Evolutionary conservation across 371 early-diverging fungal species (phyloP).

Genomic region (Saksenaea oblongispora): DNA sequence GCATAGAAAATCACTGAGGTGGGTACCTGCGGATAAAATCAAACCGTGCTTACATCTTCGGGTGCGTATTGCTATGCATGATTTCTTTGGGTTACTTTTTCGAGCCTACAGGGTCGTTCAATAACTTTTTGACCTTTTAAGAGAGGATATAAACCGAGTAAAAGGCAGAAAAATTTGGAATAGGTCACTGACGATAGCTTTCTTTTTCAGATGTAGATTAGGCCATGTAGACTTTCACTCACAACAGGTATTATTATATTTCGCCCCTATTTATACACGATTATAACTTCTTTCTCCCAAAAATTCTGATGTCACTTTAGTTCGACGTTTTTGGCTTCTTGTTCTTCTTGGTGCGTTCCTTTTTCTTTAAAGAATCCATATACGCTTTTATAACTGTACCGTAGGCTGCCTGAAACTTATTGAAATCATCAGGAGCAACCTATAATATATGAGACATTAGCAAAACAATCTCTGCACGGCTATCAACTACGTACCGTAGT

Average conservation of each 20-base stretch:
- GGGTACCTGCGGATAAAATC: no score
- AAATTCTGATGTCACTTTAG: background rate
- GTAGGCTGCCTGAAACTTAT: constrained; percentile 44
- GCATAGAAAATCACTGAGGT: no score
- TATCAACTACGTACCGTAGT: constrained; percentile 31
- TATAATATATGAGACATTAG: constrained; percentile 6
- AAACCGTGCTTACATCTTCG: no score
- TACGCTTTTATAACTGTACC: constrained; percentile 47
- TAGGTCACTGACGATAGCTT: no score
- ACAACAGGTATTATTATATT: background rate
- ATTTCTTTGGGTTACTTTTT: no score
- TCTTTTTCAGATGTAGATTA: no score
- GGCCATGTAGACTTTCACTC: background rate
- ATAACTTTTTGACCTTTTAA: no score
- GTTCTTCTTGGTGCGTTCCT: constrained; percentile 43
- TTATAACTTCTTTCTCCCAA: background rate
- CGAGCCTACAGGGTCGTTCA: no score
- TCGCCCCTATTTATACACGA: background rate
- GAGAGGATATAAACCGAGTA: no score
- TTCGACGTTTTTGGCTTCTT: constrained; percentile 26
- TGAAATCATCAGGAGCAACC: constrained; percentile 41
- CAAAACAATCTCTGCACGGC: background rate
- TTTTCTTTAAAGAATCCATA: constrained; percentile 54
- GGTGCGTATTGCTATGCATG: no score
- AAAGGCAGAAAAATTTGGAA: no score